Conservation (phyloP, 768 basidiomycete genomes). For the Hygrophoropsis aurantiaca region DNA sequence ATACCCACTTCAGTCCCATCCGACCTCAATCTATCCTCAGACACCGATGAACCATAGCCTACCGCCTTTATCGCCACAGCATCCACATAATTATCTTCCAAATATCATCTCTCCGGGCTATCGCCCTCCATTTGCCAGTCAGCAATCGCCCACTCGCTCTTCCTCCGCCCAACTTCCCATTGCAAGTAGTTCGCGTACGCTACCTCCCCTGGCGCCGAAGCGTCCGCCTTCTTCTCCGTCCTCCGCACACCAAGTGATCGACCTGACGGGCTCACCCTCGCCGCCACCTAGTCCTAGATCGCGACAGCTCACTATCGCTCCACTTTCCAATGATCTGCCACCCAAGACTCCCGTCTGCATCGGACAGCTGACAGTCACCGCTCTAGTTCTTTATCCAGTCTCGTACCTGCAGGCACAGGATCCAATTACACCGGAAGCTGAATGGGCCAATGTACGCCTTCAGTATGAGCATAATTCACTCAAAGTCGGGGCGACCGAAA, state of each 20-base stretch:
- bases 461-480: constrained; percentile 67
- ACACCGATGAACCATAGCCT: constrained; percentile 16
- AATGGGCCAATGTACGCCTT: constrained; percentile 71
- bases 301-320: constrained; percentile 22
- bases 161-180: constrained; percentile 25
- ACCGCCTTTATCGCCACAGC: constrained; percentile 15
- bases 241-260: constrained; percentile 60
- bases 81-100: constrained; percentile 10
- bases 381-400: constrained; percentile 82
- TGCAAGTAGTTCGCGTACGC: constrained; percentile 22
- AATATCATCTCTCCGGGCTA: constrained; percentile 29
- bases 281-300: constrained; percentile 40
- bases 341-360: constrained; percentile 88
- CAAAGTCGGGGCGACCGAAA: constrained; percentile 57
- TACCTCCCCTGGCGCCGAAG: constrained; percentile 16
- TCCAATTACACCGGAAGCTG: constrained; percentile 40
- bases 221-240: constrained; percentile 20
- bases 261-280: constrained; percentile 69
- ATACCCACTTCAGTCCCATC: constrained; percentile 15
- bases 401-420: constrained; percentile 57
- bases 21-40: constrained; percentile 11
- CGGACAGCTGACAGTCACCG: constrained; percentile 79
- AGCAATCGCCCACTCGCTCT: constrained; percentile 32
- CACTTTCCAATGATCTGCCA: constrained; percentile 58
- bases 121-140: constrained; percentile 52